These are phyloP conservation scores for Elaeagnus macrophylla DNA, from an alignment of 306 rosid genomes.

Conservation along the genomic window DNA sequence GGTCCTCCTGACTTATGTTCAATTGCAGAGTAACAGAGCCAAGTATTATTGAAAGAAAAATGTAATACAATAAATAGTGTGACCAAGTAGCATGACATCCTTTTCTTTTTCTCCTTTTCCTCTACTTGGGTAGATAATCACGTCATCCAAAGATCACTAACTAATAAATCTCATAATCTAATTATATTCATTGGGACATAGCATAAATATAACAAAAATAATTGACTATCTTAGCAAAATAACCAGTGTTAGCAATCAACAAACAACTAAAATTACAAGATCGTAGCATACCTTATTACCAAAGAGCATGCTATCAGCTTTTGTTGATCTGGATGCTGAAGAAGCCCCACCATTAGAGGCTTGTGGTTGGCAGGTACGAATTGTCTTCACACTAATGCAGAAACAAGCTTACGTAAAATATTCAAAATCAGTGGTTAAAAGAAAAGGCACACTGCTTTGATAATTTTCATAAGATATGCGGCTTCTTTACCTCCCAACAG, in stretches of 20 bases:
- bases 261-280: conserved; percentile 3
- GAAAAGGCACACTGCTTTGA: background rate
- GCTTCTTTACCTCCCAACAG: conserved; percentile 75
- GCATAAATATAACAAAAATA: too few relatives aligned
- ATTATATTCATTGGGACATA: too few relatives aligned
- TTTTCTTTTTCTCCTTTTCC: too few relatives aligned
- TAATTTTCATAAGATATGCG: conserved; percentile 1
- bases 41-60: too few relatives aligned
- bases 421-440: conserved; percentile 3
- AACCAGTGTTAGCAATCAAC: background rate
- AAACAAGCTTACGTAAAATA: conserved; percentile 7
- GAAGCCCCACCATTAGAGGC: conserved; percentile 56
- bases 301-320: conserved; percentile 62
- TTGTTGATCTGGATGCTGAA: conserved; percentile 60
- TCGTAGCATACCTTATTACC: conserved; percentile 58
- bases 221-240: too few relatives aligned
- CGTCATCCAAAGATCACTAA: too few relatives aligned
- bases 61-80: too few relatives aligned
- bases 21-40: too few relatives aligned
- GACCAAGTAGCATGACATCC: background rate
- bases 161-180: too few relatives aligned
- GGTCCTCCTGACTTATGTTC: too few relatives aligned
- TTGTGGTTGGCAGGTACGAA: conserved; percentile 96
- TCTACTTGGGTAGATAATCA: too few relatives aligned
- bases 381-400: conserved; percentile 72